Base-by-base conservation (phyloP, 2,329 filamentous ascomycete species). In the Aspergillus awamori region DNA sequence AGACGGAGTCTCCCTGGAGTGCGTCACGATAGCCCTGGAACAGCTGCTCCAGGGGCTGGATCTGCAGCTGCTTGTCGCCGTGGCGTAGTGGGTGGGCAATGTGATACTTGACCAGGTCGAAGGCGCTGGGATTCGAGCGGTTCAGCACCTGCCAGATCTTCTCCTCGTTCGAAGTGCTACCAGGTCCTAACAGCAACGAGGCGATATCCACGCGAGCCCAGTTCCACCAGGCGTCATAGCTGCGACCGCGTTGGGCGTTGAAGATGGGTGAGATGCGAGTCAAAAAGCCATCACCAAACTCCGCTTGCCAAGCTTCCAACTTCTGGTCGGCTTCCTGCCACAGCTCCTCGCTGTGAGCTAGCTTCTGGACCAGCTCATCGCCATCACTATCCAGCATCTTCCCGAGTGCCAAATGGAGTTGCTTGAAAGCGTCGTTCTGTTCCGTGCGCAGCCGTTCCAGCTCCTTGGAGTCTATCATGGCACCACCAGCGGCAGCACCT, bases 141-240 rank as follows among this genome's bases (percentile, higher is more conserved):
- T 48, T 48, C 22, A 48, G 6, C 6, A 48, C 24, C 20, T 20
- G 45, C 22, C 45, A 28, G 45, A 48, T 24, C 10, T 48, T 22
- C 22, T 24, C 45, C 22, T 48, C 45, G 24, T 7, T 5, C 5
- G 45, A 2, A 20, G 45, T 8, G 11, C 22, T 24, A 13, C 24
- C 24, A n/a, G 45, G 45, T 15, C 17, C 24, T 6, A 48, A 22
- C 45, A 48, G 45, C 24, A 53, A 3, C 5, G 38, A 8, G 17
- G 52, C 11, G 10, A 58, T 49, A 17, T 58, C 57, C 8, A 45
- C 38, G 22, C 57, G 48, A 13, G 57, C 57, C 22, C 47, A 20
- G 33, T 58, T 58, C 57, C 57, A 58, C 57, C 57, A 58, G 38
- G 51, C 47, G 7, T 51, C 47, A 28, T 53, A 58, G 36, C 26